Conservation (phyloP, 345 rosid species). For the Erodium maritimum region DNA sequence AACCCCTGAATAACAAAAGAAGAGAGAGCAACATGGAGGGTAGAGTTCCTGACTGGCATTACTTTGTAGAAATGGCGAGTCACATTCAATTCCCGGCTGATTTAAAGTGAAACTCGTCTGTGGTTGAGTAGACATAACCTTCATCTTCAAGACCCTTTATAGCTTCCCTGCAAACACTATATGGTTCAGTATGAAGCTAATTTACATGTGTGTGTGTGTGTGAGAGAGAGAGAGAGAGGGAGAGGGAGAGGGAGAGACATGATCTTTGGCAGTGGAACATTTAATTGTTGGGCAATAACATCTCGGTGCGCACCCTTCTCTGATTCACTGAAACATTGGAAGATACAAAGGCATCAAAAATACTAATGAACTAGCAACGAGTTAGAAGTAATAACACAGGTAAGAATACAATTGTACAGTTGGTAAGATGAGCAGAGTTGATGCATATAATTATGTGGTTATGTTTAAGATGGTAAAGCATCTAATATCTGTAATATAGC, state of each 20-base stretch:
- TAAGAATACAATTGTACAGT: too few species aligned
- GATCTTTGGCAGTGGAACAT: conserved; percentile 46
- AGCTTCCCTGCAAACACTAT: conserved; percentile 44
- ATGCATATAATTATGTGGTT: background rate
- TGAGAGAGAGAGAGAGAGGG: conserved; percentile 2
- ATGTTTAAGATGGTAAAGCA: too few species aligned
- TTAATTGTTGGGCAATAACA: conserved; percentile 45
- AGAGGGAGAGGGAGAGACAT: conserved; percentile 28
- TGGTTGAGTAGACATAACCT: conserved; percentile 53
- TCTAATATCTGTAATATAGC: too few species aligned
- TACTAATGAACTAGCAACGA: background rate
- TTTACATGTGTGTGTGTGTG: background rate
- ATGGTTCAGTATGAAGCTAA: background rate
- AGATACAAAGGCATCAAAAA: background rate
- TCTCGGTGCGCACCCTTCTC: conserved; percentile 53
- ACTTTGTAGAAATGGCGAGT: conserved; percentile 6
- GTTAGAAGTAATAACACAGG: background rate
- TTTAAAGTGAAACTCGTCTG: conserved; percentile 55
- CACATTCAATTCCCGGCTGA: conserved; percentile 46
- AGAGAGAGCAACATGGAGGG: background rate
- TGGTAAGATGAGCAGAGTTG: too few species aligned
- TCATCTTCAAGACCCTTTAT: conserved; percentile 40
- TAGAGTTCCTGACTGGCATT: background rate
- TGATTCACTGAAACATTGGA: conserved; percentile 24
- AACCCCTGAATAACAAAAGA: background rate